These are phyloP conservation scores for Penicillium sp. DNA, from an alignment of 2,329 filamentous ascomycete genomes.

Conservation along the genomic window DNA sequence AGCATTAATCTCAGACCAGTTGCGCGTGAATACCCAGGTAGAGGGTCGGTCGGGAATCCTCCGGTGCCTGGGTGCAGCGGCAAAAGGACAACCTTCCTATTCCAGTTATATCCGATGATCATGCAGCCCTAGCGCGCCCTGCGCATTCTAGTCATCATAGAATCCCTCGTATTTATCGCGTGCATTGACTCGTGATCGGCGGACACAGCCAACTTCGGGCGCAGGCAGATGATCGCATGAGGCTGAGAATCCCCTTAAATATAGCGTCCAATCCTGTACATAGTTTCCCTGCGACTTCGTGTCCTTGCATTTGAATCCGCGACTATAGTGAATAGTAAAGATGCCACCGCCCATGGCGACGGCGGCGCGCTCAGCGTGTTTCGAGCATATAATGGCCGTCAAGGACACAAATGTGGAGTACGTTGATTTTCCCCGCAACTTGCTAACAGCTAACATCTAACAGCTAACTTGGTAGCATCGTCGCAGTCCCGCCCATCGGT, in stretches of 20 bases:
- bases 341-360: conserved; percentile 12
- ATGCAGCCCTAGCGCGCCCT: not conserved
- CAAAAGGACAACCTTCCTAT: not conserved
- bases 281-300: not conserved
- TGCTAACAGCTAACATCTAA: not conserved
- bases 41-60: not conserved
- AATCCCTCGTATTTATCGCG: not conserved
- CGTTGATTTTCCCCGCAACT: conserved; percentile 6
- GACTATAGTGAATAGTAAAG: not conserved
- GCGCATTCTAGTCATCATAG: not conserved
- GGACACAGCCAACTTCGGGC: conserved; percentile 9
- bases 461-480: conserved; percentile 24
- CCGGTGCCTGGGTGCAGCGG: not conserved
- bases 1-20: not conserved
- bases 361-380: conserved; percentile 11
- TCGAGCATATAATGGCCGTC: conserved; percentile 12
- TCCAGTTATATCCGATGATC: not conserved
- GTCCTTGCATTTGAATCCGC: not conserved
- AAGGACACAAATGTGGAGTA: conserved; percentile 27
- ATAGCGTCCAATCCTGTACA: not conserved
- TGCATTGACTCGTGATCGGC: conserved; percentile 19
- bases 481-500: conserved; percentile 36
- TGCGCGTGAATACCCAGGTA: not conserved
- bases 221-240: conserved; percentile 22
- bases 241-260: conserved; percentile 18